These are phyloP conservation scores for Pseudonectria foliicola DNA, from an alignment of 2,329 filamentous ascomycete genomes.

Conservation along the genomic window DNA sequence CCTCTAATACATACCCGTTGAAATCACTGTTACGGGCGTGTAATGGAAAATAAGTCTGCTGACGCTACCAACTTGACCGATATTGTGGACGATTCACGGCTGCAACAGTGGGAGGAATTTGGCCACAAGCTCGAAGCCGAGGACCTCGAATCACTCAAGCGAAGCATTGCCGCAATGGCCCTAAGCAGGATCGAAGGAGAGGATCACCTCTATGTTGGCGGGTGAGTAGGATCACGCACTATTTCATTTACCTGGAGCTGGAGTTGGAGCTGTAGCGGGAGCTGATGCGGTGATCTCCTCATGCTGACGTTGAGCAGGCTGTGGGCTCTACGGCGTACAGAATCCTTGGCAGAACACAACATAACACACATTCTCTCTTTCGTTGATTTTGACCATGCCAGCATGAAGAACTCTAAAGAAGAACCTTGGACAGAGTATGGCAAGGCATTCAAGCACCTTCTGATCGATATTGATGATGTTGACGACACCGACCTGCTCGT, in stretches of 20 bases:
- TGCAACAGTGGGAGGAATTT: conserved; percentile 18
- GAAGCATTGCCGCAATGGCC: conserved; percentile 32
- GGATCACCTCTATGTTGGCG: conserved; percentile 34
- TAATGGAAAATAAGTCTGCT: no score
- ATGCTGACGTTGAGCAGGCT: conserved; percentile 46
- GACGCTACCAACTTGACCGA: no score
- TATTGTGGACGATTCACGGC: conserved; percentile 8
- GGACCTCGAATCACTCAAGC: conserved; percentile 22
- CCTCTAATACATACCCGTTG: no score
- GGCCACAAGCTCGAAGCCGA: conserved; percentile 14
- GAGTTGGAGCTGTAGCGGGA: no score
- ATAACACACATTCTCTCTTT: conserved; percentile 93
- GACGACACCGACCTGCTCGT: conserved; percentile 81
- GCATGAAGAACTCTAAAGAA: conserved; percentile 38
- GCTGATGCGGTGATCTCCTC: not conserved
- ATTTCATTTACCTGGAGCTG: no score
- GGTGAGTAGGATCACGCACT: conserved; percentile 24
- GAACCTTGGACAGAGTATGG: conserved; percentile 42
- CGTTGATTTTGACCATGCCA: conserved; percentile 44
- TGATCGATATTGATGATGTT: conserved; percentile 83
- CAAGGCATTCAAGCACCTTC: conserved; percentile 61
- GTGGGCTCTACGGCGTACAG: conserved; percentile 67
- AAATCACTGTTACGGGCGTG: no score
- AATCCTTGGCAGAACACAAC: conserved; percentile 60
- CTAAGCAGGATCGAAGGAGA: conserved; percentile 35